phyloP scores from a whole-genome alignment of 2,329 filamentous ascomycete species.

The Botryotinia convoluta region DNA sequence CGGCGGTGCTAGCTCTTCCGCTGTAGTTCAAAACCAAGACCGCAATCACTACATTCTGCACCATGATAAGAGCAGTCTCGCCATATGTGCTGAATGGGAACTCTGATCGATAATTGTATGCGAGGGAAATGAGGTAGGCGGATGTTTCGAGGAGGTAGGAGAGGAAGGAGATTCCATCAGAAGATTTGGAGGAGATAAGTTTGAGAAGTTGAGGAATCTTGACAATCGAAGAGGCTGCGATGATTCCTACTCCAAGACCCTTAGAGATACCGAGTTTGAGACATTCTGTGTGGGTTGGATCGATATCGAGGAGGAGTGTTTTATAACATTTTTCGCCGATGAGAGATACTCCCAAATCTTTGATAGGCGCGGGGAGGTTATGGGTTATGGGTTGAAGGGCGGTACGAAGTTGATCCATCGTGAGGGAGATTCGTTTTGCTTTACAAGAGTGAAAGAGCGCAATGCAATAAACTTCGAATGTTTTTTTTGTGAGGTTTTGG shows the following conservation, averaged over 20 bases:
- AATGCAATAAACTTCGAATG: neutral
- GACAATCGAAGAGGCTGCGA: slow-evolving; percentile 84
- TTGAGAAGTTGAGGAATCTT: slow-evolving; percentile 98
- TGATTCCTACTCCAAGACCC: slow-evolving; percentile 88
- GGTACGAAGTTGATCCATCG: slow-evolving; percentile 61
- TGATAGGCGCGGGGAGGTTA: slow-evolving; percentile 71
- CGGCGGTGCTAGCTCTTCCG: slow-evolving; percentile 65
- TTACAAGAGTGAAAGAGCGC: neutral
- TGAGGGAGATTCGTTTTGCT: neutral
- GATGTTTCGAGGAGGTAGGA: slow-evolving; percentile 90
- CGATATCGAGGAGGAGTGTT: slow-evolving; percentile 79
- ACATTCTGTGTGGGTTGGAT: slow-evolving; percentile 73
- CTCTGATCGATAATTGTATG: slow-evolving; percentile 86
- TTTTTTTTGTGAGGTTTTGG: neutral
- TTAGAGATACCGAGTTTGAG: slow-evolving; percentile 90
- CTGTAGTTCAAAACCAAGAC: slow-evolving; percentile 83
- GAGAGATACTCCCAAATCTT: slow-evolving; percentile 72
- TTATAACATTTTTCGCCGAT: slow-evolving; percentile 84
- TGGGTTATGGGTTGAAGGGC: slow-evolving; percentile 66
- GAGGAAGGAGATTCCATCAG: slow-evolving; percentile 81
- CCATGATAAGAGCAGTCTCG: slow-evolving; percentile 87
- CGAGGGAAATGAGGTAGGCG: slow-evolving; percentile 82
- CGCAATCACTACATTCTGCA: slow-evolving; percentile 88
- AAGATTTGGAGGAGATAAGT: slow-evolving; percentile 75
- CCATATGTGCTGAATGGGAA: slow-evolving; percentile 97